These are phyloP conservation scores for Omphalea diandra DNA, from an alignment of 441 rosid species.

Conservation along the genomic window DNA sequence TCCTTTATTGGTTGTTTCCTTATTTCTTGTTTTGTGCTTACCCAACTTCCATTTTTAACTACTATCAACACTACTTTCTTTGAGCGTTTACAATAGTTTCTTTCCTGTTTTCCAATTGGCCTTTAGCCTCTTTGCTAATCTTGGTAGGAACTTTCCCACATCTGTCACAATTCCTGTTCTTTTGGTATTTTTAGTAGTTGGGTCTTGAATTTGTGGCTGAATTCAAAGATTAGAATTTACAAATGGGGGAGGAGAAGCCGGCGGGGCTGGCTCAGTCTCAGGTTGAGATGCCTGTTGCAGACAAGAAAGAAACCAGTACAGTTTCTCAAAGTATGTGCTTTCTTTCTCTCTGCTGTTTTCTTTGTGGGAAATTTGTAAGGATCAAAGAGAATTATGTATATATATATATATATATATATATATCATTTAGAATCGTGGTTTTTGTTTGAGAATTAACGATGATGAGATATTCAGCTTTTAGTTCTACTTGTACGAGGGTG, in stretches of 20 bases:
- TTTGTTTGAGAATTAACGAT: too few relatives aligned
- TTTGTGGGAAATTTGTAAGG: not conserved
- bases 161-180: not conserved
- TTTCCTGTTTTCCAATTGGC: not conserved
- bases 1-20: too few relatives aligned
- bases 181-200: not conserved
- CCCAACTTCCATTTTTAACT: constrained; percentile 20
- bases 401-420: too few relatives aligned
- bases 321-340: constrained; percentile 21
- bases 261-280: constrained; percentile 22
- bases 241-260: constrained; percentile 39
- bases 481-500: too few relatives aligned
- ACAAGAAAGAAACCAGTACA: constrained; percentile 8
- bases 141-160: not conserved
- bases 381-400: not conserved
- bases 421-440: too few relatives aligned
- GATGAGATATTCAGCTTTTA: too few relatives aligned
- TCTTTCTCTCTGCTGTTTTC: not conserved
- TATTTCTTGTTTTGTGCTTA: too few relatives aligned
- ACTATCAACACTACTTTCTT: constrained; percentile 24
- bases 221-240: constrained; percentile 28
- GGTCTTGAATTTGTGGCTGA: constrained; percentile 24
- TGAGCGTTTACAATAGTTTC: not conserved
- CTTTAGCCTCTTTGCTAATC: not conserved
- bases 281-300: not conserved